These are phyloP conservation scores for Hericium rajendrae DNA, from an alignment of 768 basidiomycete species.

Conservation along the genomic window DNA sequence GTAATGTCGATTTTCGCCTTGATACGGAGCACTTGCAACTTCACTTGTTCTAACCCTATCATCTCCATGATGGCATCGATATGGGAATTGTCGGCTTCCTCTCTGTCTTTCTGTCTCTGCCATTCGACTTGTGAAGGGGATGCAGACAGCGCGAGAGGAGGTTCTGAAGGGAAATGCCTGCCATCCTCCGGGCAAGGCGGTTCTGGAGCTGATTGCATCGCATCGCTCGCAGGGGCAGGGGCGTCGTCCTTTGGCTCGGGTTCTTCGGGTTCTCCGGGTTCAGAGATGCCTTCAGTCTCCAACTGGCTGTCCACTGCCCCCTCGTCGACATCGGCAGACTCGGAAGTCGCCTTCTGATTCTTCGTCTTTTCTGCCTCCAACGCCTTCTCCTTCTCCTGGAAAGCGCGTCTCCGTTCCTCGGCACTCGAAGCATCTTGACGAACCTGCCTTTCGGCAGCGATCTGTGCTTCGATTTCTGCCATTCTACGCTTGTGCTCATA, in stretches of 20 bases:
- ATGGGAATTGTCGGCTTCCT: constrained; percentile 40
- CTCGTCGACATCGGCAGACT: too few species aligned
- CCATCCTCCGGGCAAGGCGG: background rate
- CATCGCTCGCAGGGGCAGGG: background rate
- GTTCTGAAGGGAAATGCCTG: background rate
- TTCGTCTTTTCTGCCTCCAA: constrained; percentile 24
- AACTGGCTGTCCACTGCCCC: too few species aligned
- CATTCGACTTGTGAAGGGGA: constrained; percentile 31
- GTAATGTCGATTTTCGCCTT: constrained; percentile 48
- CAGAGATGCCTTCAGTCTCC: too few species aligned
- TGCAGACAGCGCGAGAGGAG: background rate
- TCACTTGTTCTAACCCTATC: constrained; percentile 61
- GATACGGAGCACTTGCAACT: constrained; percentile 46
- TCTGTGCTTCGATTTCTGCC: constrained; percentile 32
- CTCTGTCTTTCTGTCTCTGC: constrained; percentile 45
- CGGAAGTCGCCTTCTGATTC: background rate
- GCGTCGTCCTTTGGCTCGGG: too few species aligned
- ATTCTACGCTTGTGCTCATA: constrained; percentile 33
- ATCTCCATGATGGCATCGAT: constrained; percentile 62
- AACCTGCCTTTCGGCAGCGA: constrained; percentile 24
- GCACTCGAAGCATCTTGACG: constrained; percentile 28
- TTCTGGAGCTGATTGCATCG: background rate
- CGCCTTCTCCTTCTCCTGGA: constrained; percentile 37
- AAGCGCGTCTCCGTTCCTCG: constrained; percentile 23
- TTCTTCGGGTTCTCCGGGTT: too few species aligned